These are phyloP conservation scores for Alternaria viburni DNA, from an alignment of 2,329 filamentous ascomycete genomes.

Conservation along the genomic window DNA sequence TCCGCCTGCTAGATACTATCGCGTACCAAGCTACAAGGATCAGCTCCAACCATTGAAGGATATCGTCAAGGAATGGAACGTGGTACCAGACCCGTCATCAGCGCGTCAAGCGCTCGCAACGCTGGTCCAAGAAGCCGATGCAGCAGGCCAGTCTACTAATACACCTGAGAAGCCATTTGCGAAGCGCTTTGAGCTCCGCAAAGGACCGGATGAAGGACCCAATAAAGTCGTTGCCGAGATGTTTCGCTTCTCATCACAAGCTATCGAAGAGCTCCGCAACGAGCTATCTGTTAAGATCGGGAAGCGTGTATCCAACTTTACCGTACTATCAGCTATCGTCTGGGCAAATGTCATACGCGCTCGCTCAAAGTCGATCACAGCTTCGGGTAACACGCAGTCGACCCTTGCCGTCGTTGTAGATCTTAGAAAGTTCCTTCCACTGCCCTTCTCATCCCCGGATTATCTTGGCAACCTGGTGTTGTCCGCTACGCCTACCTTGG, in stretches of 20 bases:
- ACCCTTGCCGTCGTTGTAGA: conserved; percentile 2
- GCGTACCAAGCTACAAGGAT: neutral
- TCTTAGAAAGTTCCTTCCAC: neutral
- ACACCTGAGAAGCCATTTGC: neutral
- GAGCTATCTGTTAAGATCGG: neutral
- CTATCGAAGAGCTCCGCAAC: neutral
- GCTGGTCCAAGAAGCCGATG: neutral
- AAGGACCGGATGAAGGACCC: neutral
- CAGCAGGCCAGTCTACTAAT: neutral
- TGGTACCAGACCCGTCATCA: neutral
- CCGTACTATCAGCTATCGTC: neutral
- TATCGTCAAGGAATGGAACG: neutral
- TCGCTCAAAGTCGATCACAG: neutral
- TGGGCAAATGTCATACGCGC: conserved; percentile 5
- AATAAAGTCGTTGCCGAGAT: conserved; percentile 13
- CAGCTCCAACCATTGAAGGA: neutral
- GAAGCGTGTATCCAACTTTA: neutral
- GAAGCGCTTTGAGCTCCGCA: neutral
- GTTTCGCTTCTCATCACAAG: conserved; percentile 4
- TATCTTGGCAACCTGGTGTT: conserved; percentile 7
- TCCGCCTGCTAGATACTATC: neutral
- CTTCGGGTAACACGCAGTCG: conserved; percentile 1
- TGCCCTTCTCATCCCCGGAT: neutral
- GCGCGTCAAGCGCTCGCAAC: conserved; percentile 1
- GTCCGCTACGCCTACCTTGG: neutral